Evolutionary conservation across 352 stramenopile species (phyloP).

Genomic region (Pythium angustatum): DNA sequence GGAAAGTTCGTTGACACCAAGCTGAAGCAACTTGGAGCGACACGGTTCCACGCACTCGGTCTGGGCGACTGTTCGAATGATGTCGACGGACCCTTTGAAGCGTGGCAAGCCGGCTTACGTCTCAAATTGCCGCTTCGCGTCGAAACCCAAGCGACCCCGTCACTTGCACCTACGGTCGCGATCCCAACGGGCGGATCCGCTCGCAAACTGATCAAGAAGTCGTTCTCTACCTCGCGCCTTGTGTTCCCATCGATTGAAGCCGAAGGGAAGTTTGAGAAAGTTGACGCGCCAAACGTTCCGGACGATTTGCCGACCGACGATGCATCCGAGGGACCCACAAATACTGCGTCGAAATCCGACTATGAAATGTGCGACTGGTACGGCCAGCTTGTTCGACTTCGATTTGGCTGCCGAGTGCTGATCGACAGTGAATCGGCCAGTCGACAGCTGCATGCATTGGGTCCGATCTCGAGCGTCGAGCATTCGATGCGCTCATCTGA

Average conservation of each 20-base stretch:
- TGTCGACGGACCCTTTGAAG: conserved; percentile 58
- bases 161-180: neutral
- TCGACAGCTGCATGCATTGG: neutral
- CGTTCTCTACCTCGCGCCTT: neutral
- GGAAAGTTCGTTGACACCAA: conserved; percentile 86
- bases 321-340: neutral
- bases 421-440: neutral
- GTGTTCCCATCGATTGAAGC: conserved; percentile 2
- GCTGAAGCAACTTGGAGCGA: conserved; percentile 79
- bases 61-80: conserved; percentile 92
- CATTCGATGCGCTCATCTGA: neutral
- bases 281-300: neutral
- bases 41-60: conserved; percentile 85
- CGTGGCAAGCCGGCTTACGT: conserved; percentile 71
- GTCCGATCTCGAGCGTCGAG: neutral
- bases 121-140: neutral
- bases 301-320: neutral
- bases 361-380: neutral
- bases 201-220: neutral
- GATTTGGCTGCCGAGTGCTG: conserved; percentile 5
- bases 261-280: neutral
- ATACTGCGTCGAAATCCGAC: neutral
- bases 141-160: neutral
- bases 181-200: too few species aligned
- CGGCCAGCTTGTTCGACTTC: conserved; percentile 1